Evolutionary conservation across 129 eudicot species (phyloP).

Genomic region (Sambucus nigra): DNA sequence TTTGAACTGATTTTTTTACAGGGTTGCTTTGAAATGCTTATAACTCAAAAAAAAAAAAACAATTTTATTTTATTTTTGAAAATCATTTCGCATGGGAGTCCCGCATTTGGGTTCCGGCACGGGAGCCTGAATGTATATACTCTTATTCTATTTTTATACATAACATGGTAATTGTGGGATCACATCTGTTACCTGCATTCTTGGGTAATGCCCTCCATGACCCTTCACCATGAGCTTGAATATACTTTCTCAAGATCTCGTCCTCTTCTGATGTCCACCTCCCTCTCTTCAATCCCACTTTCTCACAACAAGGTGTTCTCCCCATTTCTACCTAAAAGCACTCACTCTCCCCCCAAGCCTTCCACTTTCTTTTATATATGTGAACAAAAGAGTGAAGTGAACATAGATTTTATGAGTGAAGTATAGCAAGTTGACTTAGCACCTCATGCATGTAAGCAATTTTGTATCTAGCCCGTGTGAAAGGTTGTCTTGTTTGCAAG

Average conservation of each 20-base stretch:
- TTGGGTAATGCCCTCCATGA: slow-evolving; percentile 86
- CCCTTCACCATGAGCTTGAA: slow-evolving; percentile 77
- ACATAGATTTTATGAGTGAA: not conserved
- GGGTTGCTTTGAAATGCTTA: too few relatives aligned
- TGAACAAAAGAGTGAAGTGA: not conserved
- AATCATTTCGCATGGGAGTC: too few relatives aligned
- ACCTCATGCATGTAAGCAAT: not conserved
- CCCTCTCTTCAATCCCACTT: slow-evolving; percentile 72
- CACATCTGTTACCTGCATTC: slow-evolving; percentile 91
- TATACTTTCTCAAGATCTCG: slow-evolving; percentile 47
- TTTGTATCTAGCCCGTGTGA: not conserved
- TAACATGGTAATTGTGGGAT: too few relatives aligned
- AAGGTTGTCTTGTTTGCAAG: not conserved
- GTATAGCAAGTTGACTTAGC: not conserved
- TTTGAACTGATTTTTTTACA: too few relatives aligned
- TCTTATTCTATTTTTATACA: too few relatives aligned
- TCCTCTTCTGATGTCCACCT: slow-evolving; percentile 93
- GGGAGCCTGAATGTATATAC: too few relatives aligned
- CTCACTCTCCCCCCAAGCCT: not conserved
- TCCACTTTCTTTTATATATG: not conserved
- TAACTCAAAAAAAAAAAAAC: too few relatives aligned
- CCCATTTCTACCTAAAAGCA: slow-evolving; percentile 34
- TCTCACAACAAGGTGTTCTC: slow-evolving; percentile 86
- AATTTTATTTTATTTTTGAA: too few relatives aligned
- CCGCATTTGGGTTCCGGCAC: too few relatives aligned